Conservation (phyloP, 768 basidiomycete species). For the Phylloporus sp. region DNA sequence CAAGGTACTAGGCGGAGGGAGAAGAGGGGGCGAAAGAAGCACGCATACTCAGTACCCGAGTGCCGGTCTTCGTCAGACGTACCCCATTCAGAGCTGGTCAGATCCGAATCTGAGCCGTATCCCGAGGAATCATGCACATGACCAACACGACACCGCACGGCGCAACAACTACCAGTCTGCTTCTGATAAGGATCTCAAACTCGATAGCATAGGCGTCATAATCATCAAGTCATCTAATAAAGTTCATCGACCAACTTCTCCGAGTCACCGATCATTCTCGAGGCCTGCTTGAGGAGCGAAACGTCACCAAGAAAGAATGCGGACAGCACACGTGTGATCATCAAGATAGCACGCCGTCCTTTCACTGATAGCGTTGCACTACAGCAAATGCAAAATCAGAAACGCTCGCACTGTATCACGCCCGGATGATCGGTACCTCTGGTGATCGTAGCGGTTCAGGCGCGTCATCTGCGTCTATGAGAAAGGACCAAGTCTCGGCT, state of each 20-base stretch:
- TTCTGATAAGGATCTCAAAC: conserved; percentile 2
- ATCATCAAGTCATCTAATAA: not conserved
- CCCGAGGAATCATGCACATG: conserved; percentile 7
- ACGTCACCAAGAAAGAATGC: conserved; percentile 12
- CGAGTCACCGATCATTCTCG: conserved; percentile 1
- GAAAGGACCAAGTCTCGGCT: conserved; percentile 1
- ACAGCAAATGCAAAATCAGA: conserved; percentile 23
- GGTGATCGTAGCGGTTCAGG: conserved; percentile 10
- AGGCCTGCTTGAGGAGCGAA: conserved; percentile 11
- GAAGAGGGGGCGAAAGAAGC: conserved; percentile 1
- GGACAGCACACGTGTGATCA: conserved; percentile 20
- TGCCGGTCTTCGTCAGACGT: not conserved
- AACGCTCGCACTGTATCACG: conserved; percentile 14
- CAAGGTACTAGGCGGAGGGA: not conserved
- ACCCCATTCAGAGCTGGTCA: not conserved
- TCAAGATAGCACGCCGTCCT: conserved; percentile 16
- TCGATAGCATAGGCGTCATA: not conserved
- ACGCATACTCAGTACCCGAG: not conserved
- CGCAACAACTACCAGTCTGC: not conserved
- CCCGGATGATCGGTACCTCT: conserved; percentile 26
- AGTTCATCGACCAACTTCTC: not conserved
- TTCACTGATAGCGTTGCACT: conserved; percentile 23
- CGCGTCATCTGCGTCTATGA: conserved; percentile 16
- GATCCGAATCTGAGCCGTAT: not conserved
- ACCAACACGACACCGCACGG: conserved; percentile 3